Percentiles rank a stretch among this genome's conserved stretches.
Conservation (phyloP, 2,329 filamentous ascomycete genomes). For the Thielaviopsis ethacetica region DNA sequence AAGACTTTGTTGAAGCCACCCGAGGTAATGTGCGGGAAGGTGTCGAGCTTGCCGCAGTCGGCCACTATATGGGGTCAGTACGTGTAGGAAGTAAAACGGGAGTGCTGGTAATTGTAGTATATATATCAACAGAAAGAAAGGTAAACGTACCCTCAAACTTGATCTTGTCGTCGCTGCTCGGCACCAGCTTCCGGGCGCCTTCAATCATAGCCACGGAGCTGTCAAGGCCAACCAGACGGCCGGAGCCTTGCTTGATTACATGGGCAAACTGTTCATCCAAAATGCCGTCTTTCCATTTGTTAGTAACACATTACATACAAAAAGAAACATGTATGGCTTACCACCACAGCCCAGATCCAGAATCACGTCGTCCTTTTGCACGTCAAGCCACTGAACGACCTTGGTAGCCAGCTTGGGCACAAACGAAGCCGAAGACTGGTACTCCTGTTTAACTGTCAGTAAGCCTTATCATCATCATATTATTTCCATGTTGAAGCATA, state of each 20-base stretch:
- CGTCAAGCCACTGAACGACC: constrained; percentile 40
- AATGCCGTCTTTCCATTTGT: constrained; percentile 33
- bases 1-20: constrained; percentile 38
- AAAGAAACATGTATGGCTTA: too few species aligned
- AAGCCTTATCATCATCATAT: background rate
- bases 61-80: background rate
- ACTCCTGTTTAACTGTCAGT: constrained; percentile 26
- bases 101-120: background rate
- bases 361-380: constrained; percentile 39
- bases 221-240: constrained; percentile 40
- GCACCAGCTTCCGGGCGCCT: constrained; percentile 28
- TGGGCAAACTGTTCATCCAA: constrained; percentile 37
- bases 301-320: background rate
- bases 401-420: constrained; percentile 45
- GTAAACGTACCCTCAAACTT: constrained; percentile 26
- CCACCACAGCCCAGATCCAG: constrained; percentile 50
- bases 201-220: constrained; percentile 42
- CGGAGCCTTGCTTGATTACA: constrained; percentile 27
- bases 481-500: constrained; percentile 8
- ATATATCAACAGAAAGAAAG: background rate
- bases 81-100: background rate
- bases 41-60: constrained; percentile 2
- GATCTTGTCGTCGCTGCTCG: constrained; percentile 20
- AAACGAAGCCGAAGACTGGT: constrained; percentile 45
- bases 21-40: background rate